Evolutionary conservation across 805 yeast genomes (phyloP).

Genomic region (Wickerhamomyces chambardii): DNA sequence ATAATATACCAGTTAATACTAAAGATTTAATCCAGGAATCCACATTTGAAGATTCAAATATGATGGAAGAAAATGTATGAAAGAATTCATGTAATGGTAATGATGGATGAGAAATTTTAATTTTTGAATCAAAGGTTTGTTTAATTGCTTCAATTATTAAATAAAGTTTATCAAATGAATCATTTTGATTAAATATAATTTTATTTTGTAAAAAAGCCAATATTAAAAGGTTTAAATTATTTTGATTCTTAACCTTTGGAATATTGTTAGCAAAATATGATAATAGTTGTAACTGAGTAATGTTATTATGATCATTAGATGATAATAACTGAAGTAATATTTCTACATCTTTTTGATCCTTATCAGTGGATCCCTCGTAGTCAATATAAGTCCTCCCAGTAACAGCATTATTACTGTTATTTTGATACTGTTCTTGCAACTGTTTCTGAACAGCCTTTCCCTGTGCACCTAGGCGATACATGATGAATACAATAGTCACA

Average conservation of each 20-base stretch:
- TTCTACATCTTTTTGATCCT: slow-evolving; percentile 19
- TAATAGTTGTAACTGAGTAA: slow-evolving; percentile 12
- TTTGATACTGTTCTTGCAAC: slow-evolving; percentile 24
- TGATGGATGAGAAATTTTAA: slow-evolving; percentile 34
- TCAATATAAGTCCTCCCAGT: slow-evolving; percentile 18
- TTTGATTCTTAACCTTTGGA: slow-evolving; percentile 34
- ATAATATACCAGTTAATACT: slow-evolving; percentile 30
- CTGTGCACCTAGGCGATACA: too few species aligned
- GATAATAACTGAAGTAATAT: slow-evolving; percentile 12
- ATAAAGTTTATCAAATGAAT: slow-evolving; percentile 21
- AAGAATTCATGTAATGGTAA: slow-evolving; percentile 29
- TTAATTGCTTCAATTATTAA: slow-evolving; percentile 38
- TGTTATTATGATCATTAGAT: slow-evolving; percentile 2
- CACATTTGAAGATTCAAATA: slow-evolving; percentile 21
- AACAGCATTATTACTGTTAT: slow-evolving; percentile 5
- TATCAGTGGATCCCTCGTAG: slow-evolving; percentile 17
- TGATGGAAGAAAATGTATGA: slow-evolving; percentile 22
- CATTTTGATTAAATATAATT: slow-evolving; percentile 4
- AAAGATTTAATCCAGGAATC: slow-evolving; percentile 35
- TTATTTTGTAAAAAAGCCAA: slow-evolving; percentile 28
- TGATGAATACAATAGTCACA: too few species aligned
- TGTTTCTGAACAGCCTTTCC: slow-evolving; percentile 14
- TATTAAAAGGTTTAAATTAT: slow-evolving; percentile 29
- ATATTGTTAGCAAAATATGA: slow-evolving; percentile 35
- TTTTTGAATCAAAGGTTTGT: slow-evolving; percentile 32